Conservation (phyloP, 345 rosid genomes). For the Microthlaspi erraticum region DNA sequence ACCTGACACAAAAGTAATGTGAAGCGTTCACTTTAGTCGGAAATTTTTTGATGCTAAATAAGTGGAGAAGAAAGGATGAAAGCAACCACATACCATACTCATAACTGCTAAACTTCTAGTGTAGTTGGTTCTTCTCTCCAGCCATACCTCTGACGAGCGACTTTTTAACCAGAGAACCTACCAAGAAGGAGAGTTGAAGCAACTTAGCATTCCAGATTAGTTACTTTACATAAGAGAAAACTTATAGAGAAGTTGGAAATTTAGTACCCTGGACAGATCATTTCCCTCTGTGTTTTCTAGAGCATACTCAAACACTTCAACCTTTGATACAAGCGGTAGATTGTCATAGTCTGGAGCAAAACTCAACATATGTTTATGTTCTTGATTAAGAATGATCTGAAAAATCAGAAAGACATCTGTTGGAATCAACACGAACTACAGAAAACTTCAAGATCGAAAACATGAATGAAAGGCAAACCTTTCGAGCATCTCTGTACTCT, state of each 20-base stretch:
- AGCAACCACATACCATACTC: slow-evolving; percentile 87
- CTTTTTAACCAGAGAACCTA: slow-evolving; percentile 99
- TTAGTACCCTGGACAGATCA: slow-evolving; percentile 86
- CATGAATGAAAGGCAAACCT: slow-evolving; percentile 55
- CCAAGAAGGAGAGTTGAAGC: slow-evolving; percentile 27
- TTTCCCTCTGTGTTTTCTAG: slow-evolving; percentile 91
- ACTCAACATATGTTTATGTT: slow-evolving; percentile 88
- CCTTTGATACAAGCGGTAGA: slow-evolving; percentile 89
- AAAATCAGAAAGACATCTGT: slow-evolving; percentile 38
- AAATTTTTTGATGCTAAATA: background rate
- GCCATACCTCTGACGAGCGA: slow-evolving; percentile 97
- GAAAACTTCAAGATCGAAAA: slow-evolving; percentile 17
- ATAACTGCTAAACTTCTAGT: slow-evolving; percentile 98
- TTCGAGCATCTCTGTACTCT: slow-evolving; percentile 94
- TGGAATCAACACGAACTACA: slow-evolving; percentile 15
- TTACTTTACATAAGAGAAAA: slow-evolving; percentile 15
- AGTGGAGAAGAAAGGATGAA: slow-evolving; percentile 33
- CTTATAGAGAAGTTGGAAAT: slow-evolving; percentile 7
- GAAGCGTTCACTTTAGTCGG: slow-evolving; percentile 2
- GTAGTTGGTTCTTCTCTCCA: slow-evolving; percentile 97
- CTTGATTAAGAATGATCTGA: slow-evolving; percentile 91
- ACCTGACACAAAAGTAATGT: slow-evolving; percentile 60
- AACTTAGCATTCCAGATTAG: slow-evolving; percentile 29
- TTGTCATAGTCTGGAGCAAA: slow-evolving; percentile 95
- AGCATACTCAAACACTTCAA: slow-evolving; percentile 92